Evolutionary conservation across 73 alveolate species (phyloP), one percentile per base, ranked within the genome.

Genomic region (Symbiodinium pilosum): DNA sequence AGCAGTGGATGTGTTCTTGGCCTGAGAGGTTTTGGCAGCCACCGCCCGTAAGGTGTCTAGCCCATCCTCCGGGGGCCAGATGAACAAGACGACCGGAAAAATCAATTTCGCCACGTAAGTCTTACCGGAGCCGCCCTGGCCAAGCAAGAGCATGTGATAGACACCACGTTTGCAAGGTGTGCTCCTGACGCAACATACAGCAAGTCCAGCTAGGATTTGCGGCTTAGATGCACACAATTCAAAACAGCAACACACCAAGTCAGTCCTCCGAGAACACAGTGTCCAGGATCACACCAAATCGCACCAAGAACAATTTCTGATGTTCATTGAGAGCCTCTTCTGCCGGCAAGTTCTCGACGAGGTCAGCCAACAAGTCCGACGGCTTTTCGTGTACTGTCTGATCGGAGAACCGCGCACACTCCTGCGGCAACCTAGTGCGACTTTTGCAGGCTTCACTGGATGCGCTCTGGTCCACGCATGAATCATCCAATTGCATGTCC

Each of bases 91-190:
- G 81, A 64, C 32, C 36, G 81, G 81, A 64, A 64, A 64, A 26
- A 64, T 64, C 39, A 64, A 14, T 34, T 64, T 28, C 81, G 24
- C 81, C 38, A 64, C 36, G 81, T 64, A 34, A 34, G 81, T 64
- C 81, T 64, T 64, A 8, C 81, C 81, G 4, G 81, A 64, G 18
- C 81, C 81, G 81, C 81, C 81, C 24, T 64, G 81, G 81, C 81
- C 81, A 7, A 64, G 32, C 8, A 64, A 26, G 38, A 64, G 81
- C 81, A 64, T 20, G 32, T 64, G 81, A 26, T 64, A 64, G 81
- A 21, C n/a, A n/a, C n/a, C n/a, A n/a, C n/a, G n/a, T n/a, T n/a
- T n/a, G n/a, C n/a, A n/a, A n/a, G 39, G 38, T 28, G 38, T 64
- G 81, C 81, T 21, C 18, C 39, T 28, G 81, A 12, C 7, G 32